Percentiles rank a stretch among this genome's conserved stretches.
Conservation (phyloP, 2,329 filamentous ascomycete genomes). For the Fusarium sp. region DNA sequence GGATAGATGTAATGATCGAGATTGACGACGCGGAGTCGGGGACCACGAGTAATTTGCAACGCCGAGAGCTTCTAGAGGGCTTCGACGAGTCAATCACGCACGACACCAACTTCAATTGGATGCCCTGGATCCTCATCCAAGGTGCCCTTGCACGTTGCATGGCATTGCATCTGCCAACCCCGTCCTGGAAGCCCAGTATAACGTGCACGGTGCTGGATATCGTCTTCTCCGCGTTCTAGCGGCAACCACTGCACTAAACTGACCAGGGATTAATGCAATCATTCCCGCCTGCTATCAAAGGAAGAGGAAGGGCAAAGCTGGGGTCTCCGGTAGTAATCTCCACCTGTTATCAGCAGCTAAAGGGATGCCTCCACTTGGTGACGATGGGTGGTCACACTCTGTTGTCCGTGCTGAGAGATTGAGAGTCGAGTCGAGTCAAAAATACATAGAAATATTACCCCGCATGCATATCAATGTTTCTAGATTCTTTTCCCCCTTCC, state of each 20-base stretch:
- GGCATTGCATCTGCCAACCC: not conserved
- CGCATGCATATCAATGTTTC: not conserved
- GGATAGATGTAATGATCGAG: not conserved
- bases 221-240: conserved; percentile 1
- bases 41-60: not conserved
- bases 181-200: not conserved
- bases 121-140: not conserved
- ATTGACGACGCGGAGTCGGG: not conserved
- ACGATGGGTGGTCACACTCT: not conserved
- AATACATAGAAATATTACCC: not conserved
- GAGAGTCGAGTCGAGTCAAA: no score
- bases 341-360: conserved; percentile 19
- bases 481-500: not conserved
- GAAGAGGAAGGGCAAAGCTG: not conserved
- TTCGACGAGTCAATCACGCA: not conserved
- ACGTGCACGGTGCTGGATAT: conserved; percentile 2
- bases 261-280: conserved; percentile 8
- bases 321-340: not conserved
- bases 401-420: not conserved
- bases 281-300: not conserved
- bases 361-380: not conserved
- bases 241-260: not conserved
- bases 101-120: no score
- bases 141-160: not conserved
- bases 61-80: not conserved